A percentile compares a stretch with the other conserved stretches of the same genome.
phyloP scores from a whole-genome alignment of 148 eudicot genomes.

The Nyssa sinensis region DNA sequence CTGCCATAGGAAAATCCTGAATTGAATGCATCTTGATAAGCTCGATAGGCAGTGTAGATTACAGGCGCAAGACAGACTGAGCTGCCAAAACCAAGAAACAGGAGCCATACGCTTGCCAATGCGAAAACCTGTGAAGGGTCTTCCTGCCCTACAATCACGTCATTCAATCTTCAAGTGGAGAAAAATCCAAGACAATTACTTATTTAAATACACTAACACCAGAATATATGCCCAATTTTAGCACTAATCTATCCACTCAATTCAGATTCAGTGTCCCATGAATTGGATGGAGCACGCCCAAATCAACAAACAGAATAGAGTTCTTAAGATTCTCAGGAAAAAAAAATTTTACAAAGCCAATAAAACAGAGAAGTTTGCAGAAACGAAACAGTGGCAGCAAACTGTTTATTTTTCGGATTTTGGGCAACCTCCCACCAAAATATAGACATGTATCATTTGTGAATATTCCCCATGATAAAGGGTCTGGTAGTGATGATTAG shows the following conservation, averaged over 20 bases:
- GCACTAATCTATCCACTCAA: not conserved
- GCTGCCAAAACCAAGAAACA: slow-evolving; percentile 77
- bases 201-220: not conserved
- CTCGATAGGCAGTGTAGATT: slow-evolving; percentile 55
- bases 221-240: not conserved
- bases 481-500: too few species aligned
- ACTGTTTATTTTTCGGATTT: slow-evolving; percentile 1
- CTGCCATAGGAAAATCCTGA: slow-evolving; percentile 43
- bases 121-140: slow-evolving; percentile 93
- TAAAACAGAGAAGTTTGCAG: not conserved
- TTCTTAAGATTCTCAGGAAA: not conserved
- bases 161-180: slow-evolving; percentile 52
- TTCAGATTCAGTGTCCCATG: not conserved
- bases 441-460: not conserved
- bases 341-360: not conserved
- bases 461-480: not conserved
- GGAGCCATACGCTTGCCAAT: slow-evolving; percentile 87
- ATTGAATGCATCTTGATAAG: slow-evolving; percentile 59
- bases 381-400: slow-evolving; percentile 1
- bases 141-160: slow-evolving; percentile 99
- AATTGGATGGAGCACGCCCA: not conserved
- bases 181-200: slow-evolving; percentile 2
- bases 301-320: not conserved
- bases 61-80: slow-evolving; percentile 70
- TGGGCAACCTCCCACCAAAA: not conserved